Percentiles rank a stretch among this genome's conserved stretches.
Evolutionary conservation across 306 rosid genomes (phyloP).

Genomic region (Fagus sylvatica): DNA sequence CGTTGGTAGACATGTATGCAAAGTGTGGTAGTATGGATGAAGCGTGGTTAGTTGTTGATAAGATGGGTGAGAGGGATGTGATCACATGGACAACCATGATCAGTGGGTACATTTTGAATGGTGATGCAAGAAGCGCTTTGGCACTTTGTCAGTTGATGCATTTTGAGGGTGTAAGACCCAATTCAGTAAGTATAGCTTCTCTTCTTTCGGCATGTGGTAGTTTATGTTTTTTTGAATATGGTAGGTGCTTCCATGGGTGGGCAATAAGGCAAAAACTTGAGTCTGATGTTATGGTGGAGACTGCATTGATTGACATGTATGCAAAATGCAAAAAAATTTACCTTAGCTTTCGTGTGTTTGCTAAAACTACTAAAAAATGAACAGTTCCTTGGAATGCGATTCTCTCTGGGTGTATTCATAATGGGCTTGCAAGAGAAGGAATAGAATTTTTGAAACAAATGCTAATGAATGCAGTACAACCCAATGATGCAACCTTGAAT

Average conservation of each 20-base stretch:
- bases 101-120: constrained; percentile 65
- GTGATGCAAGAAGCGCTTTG: constrained; percentile 64
- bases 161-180: constrained; percentile 63
- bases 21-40: constrained; percentile 72
- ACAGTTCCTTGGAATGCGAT: constrained; percentile 82
- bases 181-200: constrained; percentile 61
- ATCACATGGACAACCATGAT: constrained; percentile 89
- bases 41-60: constrained; percentile 43
- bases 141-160: constrained; percentile 64
- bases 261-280: constrained; percentile 65
- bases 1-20: constrained; percentile 78
- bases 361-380: constrained; percentile 55
- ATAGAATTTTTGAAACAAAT: constrained; percentile 62
- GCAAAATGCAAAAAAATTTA: constrained; percentile 47
- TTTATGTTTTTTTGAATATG: constrained; percentile 47
- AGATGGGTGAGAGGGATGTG: constrained; percentile 62
- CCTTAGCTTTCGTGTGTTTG: constrained; percentile 55
- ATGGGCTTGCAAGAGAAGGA: constrained; percentile 65
- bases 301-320: constrained; percentile 82
- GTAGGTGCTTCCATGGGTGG: constrained; percentile 76
- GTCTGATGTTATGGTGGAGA: constrained; percentile 71
- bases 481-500: constrained; percentile 61
- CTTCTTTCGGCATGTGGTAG: constrained; percentile 71
- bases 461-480: constrained; percentile 53
- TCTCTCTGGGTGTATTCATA: constrained; percentile 65